Evolutionary conservation across 2,329 filamentous ascomycete genomes (phyloP), one percentile per base, ranked within the genome.

Genomic region (Cladosporium sp.): DNA sequence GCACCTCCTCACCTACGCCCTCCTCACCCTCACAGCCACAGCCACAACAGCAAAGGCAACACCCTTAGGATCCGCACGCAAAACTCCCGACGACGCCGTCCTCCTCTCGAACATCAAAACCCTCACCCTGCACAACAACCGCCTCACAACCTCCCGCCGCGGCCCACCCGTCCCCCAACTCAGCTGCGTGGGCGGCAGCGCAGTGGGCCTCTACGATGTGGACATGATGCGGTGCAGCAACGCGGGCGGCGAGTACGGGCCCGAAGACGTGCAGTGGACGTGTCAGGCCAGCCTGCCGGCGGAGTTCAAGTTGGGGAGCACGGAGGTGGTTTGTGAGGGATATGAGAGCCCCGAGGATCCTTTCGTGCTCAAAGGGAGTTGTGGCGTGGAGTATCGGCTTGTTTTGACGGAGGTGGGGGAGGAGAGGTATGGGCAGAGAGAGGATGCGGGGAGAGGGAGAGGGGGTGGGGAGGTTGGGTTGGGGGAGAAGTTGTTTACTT

Each of bases 291-390:
- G 74, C 2, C 67, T 85, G 1, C 82, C 82, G 0, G 67, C 74
- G 9, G 82, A 85, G 57, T 83, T 85, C 69, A 85, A 85, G 69
- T 81, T 97, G 22, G 91, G 89, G 51, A 79, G 80, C 54, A 96
- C 92, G 9, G 91, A 97, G 55, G 92, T 97, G 50, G 76, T 90
- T 9, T 99, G 93, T 69, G 92, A 99, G 65, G 92, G 93, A 9
- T 97, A 96, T 71, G 74, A 80, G 52, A 77, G 74, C 12, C 71
- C 85, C 1, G 82, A 92, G 41, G 93, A 97, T 67, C 82, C 83
- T 0, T 95, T 89, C 68, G 80, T 97, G n/a, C 73, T 97, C 48
- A 90, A 88, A 63, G 93, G 93, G 18, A 93, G 88, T 68, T 97
- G 92, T 70, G 93, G 87, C 12, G 91, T 96, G 19, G 89, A 96